A percentile compares a stretch with the other conserved stretches of the same genome.
Evolutionary conservation across 441 rosid genomes (phyloP).

Genomic region (Brassica hybrid): DNA sequence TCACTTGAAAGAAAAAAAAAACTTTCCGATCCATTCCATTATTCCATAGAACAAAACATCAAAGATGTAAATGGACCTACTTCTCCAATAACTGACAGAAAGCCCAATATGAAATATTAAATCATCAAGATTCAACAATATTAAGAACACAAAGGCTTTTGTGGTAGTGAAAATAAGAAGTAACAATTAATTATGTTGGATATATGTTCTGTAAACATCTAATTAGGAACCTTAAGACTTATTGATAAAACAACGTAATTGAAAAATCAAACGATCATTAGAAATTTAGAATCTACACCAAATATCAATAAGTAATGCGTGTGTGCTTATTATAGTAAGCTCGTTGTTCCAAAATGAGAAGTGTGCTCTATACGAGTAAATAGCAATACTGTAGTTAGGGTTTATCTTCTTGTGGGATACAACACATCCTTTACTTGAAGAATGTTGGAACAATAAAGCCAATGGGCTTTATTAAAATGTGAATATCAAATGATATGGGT

Average conservation of each 20-base stretch:
- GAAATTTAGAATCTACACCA: too few relatives aligned
- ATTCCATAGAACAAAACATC: background rate
- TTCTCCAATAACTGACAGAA: background rate
- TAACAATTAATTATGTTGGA: background rate
- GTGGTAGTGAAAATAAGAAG: background rate
- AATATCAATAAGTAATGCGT: too few relatives aligned
- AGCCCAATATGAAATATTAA: constrained; percentile 19
- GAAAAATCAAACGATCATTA: too few relatives aligned
- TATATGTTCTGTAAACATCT: background rate
- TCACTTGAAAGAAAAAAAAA: background rate
- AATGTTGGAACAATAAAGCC: too few relatives aligned
- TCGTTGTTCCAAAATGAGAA: too few relatives aligned
- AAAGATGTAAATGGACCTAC: background rate
- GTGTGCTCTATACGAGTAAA: too few relatives aligned
- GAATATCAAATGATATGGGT: background rate
- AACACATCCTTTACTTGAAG: too few relatives aligned
- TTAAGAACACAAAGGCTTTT: background rate
- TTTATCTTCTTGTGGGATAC: too few relatives aligned
- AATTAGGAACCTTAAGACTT: background rate
- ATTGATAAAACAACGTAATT: too few relatives aligned
- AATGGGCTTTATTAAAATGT: too few relatives aligned
- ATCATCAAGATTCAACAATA: background rate
- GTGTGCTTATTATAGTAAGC: too few relatives aligned
- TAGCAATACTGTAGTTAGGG: too few relatives aligned
- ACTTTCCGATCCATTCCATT: background rate